Conservation (phyloP, 805 yeast genomes). For the Teunomyces barrocoloradensis region DNA sequence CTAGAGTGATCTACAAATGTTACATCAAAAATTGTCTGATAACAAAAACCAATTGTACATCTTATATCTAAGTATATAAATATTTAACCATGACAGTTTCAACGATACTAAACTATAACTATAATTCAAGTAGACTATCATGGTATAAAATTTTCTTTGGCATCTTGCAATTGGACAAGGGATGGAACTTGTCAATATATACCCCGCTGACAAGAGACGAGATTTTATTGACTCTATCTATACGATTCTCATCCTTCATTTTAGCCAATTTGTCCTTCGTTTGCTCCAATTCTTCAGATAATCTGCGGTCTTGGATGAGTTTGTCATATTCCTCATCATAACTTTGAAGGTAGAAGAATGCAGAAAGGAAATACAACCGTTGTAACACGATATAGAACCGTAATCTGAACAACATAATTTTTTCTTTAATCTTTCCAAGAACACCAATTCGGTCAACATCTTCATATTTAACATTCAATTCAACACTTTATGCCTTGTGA, state of each 20-base stretch:
- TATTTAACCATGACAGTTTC: no score
- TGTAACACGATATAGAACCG: constrained; percentile 64
- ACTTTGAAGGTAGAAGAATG: constrained; percentile 63
- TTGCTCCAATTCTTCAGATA: not conserved
- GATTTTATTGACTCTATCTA: constrained; percentile 16
- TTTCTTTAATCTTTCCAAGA: constrained; percentile 18
- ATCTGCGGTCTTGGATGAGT: constrained; percentile 17
- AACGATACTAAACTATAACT: no score
- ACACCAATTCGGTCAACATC: constrained; percentile 19
- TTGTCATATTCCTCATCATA: constrained; percentile 34
- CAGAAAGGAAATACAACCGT: constrained; percentile 74
- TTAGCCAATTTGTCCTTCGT: not conserved
- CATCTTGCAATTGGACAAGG: constrained; percentile 5
- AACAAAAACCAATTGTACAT: no score
- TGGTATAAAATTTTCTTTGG: no score
- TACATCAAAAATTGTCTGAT: no score
- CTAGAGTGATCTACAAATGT: no score
- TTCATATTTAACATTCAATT: constrained; percentile 11
- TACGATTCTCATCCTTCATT: constrained; percentile 7
- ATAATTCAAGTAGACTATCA: no score
- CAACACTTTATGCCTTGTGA: constrained; percentile 20
- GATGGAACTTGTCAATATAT: constrained; percentile 9
- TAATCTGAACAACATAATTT: constrained; percentile 17
- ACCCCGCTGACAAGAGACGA: constrained; percentile 21
- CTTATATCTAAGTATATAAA: no score